Conservation (phyloP, 164 flowering plant genomes). For the Saururus chinensis region DNA sequence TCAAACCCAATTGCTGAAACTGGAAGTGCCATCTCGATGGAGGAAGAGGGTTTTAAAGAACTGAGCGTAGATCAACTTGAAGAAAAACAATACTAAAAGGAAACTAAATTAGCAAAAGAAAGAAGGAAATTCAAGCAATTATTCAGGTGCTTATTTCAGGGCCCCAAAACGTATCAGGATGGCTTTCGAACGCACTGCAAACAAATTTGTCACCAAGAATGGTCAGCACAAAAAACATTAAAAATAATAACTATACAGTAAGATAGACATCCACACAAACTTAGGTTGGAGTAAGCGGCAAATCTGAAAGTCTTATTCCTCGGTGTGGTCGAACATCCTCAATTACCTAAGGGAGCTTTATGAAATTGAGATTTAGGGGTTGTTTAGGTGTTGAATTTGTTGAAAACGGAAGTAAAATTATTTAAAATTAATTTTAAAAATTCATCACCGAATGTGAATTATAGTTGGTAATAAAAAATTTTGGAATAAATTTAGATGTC, state of each 20-base stretch:
- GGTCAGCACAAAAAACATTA: not conserved
- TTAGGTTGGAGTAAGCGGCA: slow-evolving; percentile 38
- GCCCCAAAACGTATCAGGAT: slow-evolving; percentile 47
- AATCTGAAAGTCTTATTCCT: slow-evolving; percentile 36
- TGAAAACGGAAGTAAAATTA: too few species aligned
- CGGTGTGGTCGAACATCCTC: slow-evolving; percentile 37
- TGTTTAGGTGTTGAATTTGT: too few species aligned
- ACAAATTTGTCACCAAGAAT: not conserved
- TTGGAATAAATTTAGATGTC: too few species aligned
- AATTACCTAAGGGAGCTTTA: slow-evolving; percentile 39
- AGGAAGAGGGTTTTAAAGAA: slow-evolving; percentile 2
- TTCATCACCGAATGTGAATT: too few species aligned
- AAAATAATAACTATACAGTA: not conserved
- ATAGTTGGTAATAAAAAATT: too few species aligned
- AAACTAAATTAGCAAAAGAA: not conserved
- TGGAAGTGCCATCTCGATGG: slow-evolving; percentile 30
- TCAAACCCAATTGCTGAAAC: slow-evolving; percentile 81
- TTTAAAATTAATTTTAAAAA: too few species aligned
- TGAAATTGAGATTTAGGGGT: slow-evolving; percentile 24
- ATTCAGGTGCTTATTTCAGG: not conserved
- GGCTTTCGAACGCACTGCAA: slow-evolving; percentile 83
- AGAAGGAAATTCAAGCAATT: not conserved
- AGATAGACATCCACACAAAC: slow-evolving; percentile 2
- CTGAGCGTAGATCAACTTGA: slow-evolving; percentile 1
- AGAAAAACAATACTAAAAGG: slow-evolving; percentile 3